Conservation (phyloP, 176 grass and related monocot genomes). For the Leersia perrieri region DNA sequence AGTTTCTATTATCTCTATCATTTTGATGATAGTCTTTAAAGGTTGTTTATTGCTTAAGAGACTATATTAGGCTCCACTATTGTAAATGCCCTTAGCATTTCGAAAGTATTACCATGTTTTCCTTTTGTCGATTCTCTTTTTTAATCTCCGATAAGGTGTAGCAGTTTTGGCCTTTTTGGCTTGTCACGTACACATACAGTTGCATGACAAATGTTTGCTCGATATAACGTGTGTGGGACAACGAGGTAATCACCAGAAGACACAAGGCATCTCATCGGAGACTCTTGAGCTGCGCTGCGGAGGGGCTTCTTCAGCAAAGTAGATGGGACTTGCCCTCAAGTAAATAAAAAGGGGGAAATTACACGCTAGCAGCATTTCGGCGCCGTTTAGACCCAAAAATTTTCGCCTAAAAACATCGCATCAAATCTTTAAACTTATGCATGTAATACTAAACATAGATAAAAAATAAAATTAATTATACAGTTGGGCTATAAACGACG, state of each 20-base stretch:
- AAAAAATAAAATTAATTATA: too few species aligned
- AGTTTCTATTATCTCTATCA: too few species aligned
- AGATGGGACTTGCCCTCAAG: not conserved
- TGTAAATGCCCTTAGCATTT: too few species aligned
- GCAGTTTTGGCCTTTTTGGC: not conserved
- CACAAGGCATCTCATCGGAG: not conserved
- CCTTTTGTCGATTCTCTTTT: not conserved
- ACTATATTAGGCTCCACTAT: too few species aligned
- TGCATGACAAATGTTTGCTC: not conserved
- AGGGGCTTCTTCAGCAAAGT: conserved; percentile 12
- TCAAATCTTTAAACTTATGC: too few species aligned
- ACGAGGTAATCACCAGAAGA: not conserved
- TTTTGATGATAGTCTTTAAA: too few species aligned
- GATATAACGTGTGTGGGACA: not conserved
- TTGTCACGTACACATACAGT: not conserved
- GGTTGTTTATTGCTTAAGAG: too few species aligned
- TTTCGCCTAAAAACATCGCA: too few species aligned
- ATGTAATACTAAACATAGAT: too few species aligned
- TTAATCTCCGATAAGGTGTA: not conserved
- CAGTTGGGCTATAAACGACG: too few species aligned
- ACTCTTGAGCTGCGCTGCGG: not conserved
- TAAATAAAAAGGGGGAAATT: not conserved
- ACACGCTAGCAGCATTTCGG: not conserved
- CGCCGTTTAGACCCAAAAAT: too few species aligned
- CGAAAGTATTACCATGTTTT: not conserved